Conservation (phyloP, 306 rosid species). For the Neltuma alba region DNA sequence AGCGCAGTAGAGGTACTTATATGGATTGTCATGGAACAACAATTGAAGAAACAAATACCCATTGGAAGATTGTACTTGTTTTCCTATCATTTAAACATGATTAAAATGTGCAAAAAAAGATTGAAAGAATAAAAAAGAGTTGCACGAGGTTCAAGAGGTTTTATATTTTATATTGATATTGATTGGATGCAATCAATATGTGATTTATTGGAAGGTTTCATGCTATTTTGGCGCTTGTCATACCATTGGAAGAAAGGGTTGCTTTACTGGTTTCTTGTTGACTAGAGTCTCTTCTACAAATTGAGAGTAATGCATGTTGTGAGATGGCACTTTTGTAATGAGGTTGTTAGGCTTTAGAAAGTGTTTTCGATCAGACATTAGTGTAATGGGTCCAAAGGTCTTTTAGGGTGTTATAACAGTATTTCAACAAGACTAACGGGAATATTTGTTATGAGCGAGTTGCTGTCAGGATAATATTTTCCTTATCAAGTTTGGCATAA, state of each 20-base stretch:
- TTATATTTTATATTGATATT: not conserved
- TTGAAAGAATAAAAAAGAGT: not conserved
- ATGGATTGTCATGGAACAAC: not conserved
- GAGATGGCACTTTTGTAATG: not conserved
- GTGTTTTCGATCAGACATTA: not conserved
- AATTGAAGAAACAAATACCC: not conserved
- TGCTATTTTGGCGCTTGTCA: not conserved
- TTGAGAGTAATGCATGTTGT: not conserved
- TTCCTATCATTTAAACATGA: not conserved
- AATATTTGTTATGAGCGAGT: not conserved
- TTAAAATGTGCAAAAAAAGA: not conserved
- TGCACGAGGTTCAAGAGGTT: not conserved
- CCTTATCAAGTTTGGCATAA: not conserved
- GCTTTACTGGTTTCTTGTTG: not conserved
- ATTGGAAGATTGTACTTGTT: not conserved
- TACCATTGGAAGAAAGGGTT: constrained; percentile 15
- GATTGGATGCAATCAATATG: not conserved
- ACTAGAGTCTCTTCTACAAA: not conserved
- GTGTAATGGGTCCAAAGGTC: not conserved
- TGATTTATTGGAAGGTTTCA: constrained; percentile 7
- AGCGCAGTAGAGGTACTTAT: not conserved
- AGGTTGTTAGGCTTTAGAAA: not conserved
- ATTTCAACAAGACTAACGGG: not conserved
- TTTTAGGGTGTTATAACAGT: not conserved
- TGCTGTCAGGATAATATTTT: not conserved